Evolutionary conservation across 116 monocot species (phyloP).

Genomic region (Papilionanthe hybrid): DNA sequence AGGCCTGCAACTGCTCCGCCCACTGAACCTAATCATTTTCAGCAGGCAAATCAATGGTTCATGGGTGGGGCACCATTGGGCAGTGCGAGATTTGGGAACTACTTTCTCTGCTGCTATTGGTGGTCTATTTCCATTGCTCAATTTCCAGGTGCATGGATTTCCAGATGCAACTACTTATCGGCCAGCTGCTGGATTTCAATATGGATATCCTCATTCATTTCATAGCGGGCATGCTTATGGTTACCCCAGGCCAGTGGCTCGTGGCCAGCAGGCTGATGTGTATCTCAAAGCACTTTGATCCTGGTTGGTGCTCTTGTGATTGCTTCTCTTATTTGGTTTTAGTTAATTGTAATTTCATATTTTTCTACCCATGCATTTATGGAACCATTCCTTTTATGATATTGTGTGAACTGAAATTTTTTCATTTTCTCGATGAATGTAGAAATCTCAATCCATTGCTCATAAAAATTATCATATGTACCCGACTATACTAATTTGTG

Average conservation of each 20-base stretch:
- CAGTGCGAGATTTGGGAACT: conserved; percentile 40
- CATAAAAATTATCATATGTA: not conserved
- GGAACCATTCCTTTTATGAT: not conserved
- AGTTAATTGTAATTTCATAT: not conserved
- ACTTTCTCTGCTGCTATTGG: conserved; percentile 54
- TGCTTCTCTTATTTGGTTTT: conserved; percentile 38
- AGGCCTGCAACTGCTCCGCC: conserved; percentile 61
- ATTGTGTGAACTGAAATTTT: not conserved
- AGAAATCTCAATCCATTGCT: not conserved
- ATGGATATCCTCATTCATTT: conserved; percentile 38
- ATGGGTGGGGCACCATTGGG: conserved; percentile 28
- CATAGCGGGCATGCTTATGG: conserved; percentile 41
- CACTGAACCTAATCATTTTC: conserved; percentile 36
- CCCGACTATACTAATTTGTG: not conserved
- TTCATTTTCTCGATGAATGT: not conserved
- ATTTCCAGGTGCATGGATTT: conserved; percentile 59
- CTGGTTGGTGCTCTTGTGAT: conserved; percentile 50
- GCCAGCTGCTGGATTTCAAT: conserved; percentile 35
- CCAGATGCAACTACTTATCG: conserved; percentile 50
- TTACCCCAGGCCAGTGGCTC: conserved; percentile 24
- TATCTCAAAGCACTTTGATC: conserved; percentile 39
- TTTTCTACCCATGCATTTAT: not conserved
- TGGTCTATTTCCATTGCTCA: conserved; percentile 49
- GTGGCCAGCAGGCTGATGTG: conserved; percentile 38
- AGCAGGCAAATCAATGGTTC: conserved; percentile 34